Conservation (phyloP, 2,329 filamentous ascomycete genomes). For the Sordariomycetes sp. region DNA sequence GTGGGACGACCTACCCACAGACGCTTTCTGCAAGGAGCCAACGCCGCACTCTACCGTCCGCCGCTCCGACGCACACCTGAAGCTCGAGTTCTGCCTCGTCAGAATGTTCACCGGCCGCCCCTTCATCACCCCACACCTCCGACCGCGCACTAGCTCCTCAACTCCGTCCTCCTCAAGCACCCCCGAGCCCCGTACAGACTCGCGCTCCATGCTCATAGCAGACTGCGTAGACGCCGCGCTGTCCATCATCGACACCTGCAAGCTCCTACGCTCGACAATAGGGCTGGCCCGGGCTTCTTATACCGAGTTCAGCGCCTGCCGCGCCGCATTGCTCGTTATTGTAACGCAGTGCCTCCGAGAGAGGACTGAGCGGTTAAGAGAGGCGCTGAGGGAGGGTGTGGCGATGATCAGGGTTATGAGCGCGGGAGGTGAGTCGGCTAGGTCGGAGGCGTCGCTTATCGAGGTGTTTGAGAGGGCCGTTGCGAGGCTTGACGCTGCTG, state of each 20-base stretch:
- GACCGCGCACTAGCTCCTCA: conserved; percentile 13
- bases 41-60: conserved; percentile 24
- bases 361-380: conserved; percentile 24
- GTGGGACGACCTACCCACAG: conserved; percentile 21
- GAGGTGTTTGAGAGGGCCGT: conserved; percentile 36
- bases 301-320: conserved; percentile 41
- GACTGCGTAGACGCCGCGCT: conserved; percentile 39
- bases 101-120: conserved; percentile 39
- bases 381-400: conserved; percentile 32
- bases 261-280: conserved; percentile 31
- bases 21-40: conserved; percentile 21
- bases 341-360: conserved; percentile 23
- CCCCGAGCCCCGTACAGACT: conserved; percentile 12
- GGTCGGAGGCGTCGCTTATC: conserved; percentile 37
- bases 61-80: conserved; percentile 34
- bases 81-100: conserved; percentile 37
- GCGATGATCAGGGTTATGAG: conserved; percentile 38
- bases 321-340: conserved; percentile 35
- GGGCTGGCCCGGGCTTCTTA: conserved; percentile 41
- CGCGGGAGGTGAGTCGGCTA: conserved; percentile 34
- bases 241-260: conserved; percentile 34
- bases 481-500: conserved; percentile 27
- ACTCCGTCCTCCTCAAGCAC: conserved; percentile 13
- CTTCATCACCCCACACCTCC: conserved; percentile 28
- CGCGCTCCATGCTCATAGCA: conserved; percentile 26